These are phyloP conservation scores for Candida tetrigidarum DNA, from an alignment of 1,139 yeast species.

Conservation along the genomic window DNA sequence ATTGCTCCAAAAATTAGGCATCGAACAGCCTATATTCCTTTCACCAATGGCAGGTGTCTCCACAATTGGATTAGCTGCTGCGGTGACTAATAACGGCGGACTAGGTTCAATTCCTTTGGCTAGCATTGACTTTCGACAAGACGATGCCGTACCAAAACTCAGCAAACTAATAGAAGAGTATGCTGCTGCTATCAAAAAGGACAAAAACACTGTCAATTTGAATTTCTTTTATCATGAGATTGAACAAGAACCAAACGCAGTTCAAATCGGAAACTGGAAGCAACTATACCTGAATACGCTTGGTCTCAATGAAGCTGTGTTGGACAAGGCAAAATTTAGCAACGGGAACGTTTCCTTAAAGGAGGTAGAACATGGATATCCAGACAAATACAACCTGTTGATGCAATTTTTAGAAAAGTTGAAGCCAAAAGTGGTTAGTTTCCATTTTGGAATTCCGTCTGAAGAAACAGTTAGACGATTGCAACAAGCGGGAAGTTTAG, in stretches of 20 bases:
- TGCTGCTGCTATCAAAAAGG: neutral
- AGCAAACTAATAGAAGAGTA: conserved; percentile 14
- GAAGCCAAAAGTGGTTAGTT: conserved; percentile 44
- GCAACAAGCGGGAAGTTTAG: conserved; percentile 50
- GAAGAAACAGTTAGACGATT: conserved; percentile 40
- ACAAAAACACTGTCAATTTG: conserved; percentile 34
- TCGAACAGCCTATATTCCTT: conserved; percentile 46
- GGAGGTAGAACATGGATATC: conserved; percentile 26
- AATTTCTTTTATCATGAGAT: conserved; percentile 51
- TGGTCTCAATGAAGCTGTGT: conserved; percentile 15
- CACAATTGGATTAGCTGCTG: conserved; percentile 44
- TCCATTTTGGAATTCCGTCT: conserved; percentile 53
- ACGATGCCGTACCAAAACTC: conserved; percentile 21
- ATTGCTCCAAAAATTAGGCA: conserved; percentile 18
- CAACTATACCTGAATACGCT: conserved; percentile 19
- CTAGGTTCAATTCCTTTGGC: conserved; percentile 53
- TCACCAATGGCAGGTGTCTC: conserved; percentile 61
- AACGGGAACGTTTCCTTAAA: conserved; percentile 41
- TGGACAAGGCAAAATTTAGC: conserved; percentile 18
- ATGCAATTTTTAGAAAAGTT: conserved; percentile 16
- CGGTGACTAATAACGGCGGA: conserved; percentile 43
- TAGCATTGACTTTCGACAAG: conserved; percentile 27
- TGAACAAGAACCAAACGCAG: conserved; percentile 21
- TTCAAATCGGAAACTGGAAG: conserved; percentile 29
- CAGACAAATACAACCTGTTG: conserved; percentile 16